Percentiles rank a stretch among this genome's conserved stretches.
These are phyloP conservation scores for Erythrophleum ivorense DNA, from an alignment of 331 rosid species.

Conservation along the genomic window DNA sequence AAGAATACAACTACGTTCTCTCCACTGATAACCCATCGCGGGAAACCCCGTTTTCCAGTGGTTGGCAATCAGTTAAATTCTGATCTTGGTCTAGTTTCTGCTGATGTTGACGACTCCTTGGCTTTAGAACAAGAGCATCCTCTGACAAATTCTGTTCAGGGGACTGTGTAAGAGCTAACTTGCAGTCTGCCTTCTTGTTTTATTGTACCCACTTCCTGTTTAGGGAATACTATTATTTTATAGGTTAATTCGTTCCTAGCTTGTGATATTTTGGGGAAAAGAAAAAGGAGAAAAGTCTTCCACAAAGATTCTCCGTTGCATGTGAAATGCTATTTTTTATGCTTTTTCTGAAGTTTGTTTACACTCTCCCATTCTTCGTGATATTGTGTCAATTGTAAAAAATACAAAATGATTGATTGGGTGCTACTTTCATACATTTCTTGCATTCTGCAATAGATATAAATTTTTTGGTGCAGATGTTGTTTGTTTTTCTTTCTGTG, in stretches of 20 bases:
- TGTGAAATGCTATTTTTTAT: neutral
- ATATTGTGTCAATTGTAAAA: neutral
- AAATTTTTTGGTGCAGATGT: neutral
- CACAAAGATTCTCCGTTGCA: neutral
- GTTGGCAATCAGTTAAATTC: conserved; percentile 21
- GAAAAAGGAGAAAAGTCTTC: neutral
- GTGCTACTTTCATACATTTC: neutral
- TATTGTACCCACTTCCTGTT: neutral
- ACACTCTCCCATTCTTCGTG: neutral
- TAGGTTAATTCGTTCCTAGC: neutral
- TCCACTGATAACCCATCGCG: conserved; percentile 30
- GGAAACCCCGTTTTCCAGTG: conserved; percentile 25
- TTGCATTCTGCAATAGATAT: neutral
- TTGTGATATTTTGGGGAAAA: neutral
- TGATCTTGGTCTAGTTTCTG: conserved; percentile 1
- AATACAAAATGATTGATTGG: neutral
- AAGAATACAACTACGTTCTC: neutral
- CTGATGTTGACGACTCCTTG: conserved; percentile 19
- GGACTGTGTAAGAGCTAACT: conserved; percentile 33
- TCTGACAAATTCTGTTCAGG: conserved; percentile 22
- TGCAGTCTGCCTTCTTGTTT: neutral
- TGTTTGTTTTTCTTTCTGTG: neutral
- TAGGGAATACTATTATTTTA: neutral
- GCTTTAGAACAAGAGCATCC: conserved; percentile 2
- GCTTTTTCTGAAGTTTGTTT: neutral